A percentile compares a stretch with the other conserved stretches of the same genome.
Evolutionary conservation across 2,329 filamentous ascomycete species (phyloP).

Genomic region (Cladobotryum protrusum): DNA sequence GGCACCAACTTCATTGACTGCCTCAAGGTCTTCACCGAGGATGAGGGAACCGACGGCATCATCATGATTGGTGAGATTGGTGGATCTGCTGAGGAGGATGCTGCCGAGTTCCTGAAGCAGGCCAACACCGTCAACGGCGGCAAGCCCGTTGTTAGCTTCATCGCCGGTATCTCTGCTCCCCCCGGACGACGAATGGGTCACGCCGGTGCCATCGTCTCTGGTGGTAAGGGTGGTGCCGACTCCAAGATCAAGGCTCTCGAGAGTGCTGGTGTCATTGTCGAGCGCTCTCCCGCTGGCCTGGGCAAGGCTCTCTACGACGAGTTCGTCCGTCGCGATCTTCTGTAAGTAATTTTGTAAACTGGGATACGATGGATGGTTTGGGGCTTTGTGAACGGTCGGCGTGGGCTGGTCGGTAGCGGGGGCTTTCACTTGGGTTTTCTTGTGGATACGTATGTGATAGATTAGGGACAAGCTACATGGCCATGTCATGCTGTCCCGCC

Average conservation of each 20-base stretch:
- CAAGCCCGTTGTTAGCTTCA: conserved; percentile 97
- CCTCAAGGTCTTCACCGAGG: conserved; percentile 91
- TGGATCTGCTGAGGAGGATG: conserved; percentile 94
- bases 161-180: conserved; percentile 95
- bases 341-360: conserved; percentile 53
- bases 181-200: conserved; percentile 97
- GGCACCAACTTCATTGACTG: conserved; percentile 99
- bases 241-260: conserved; percentile 96
- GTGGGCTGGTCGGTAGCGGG: no score
- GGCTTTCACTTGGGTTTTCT: no score
- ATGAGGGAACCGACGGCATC: conserved; percentile 95
- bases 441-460: no score
- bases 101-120: conserved; percentile 88
- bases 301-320: conserved; percentile 92
- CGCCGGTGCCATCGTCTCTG: conserved; percentile 95
- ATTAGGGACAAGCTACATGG: no score
- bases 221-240: conserved; percentile 95
- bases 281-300: conserved; percentile 85
- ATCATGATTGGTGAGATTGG: conserved; percentile 99
- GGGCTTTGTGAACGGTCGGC: no score
- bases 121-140: conserved; percentile 78
- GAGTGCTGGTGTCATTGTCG: conserved; percentile 88
- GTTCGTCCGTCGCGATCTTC: conserved; percentile 91
- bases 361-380: background rate
- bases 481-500: no score